Evolutionary conservation across 768 basidiomycete species (phyloP).

Genomic region (Megacollybia marginata): DNA sequence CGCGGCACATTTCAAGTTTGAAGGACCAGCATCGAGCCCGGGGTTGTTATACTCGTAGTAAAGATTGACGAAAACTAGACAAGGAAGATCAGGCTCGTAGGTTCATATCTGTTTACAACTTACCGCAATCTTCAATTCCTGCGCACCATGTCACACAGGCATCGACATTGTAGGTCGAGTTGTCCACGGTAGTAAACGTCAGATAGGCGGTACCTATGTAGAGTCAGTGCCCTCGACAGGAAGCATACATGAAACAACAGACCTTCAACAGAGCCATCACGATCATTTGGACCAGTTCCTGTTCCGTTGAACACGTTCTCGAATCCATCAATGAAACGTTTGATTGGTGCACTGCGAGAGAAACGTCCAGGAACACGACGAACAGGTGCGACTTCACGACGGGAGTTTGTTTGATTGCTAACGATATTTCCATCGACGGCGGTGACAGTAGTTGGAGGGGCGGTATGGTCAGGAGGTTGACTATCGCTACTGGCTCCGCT

Average conservation of each 20-base stretch:
- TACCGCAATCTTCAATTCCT: slow-evolving; percentile 32
- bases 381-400: slow-evolving; percentile 3
- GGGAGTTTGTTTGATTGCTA: background rate
- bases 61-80: slow-evolving; percentile 38
- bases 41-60: slow-evolving; percentile 43
- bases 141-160: slow-evolving; percentile 36
- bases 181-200: slow-evolving; percentile 37
- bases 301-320: slow-evolving; percentile 31
- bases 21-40: slow-evolving; percentile 29
- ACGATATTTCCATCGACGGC: slow-evolving; percentile 36
- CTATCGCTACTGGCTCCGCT: slow-evolving; percentile 19
- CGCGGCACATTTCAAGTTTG: slow-evolving; percentile 40
- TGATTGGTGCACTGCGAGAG: slow-evolving; percentile 6
- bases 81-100: background rate
- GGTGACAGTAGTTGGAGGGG: slow-evolving; percentile 30
- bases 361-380: slow-evolving; percentile 8
- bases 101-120: slow-evolving; percentile 9
- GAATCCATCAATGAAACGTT: slow-evolving; percentile 23
- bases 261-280: slow-evolving; percentile 33
- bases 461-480: slow-evolving; percentile 24
- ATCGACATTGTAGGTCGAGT: slow-evolving; percentile 36
- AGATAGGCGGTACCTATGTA: slow-evolving; percentile 36
- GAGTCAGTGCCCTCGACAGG: too few relatives aligned
- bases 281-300: slow-evolving; percentile 24
- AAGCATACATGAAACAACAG: background rate